Percentiles rank a stretch among this genome's conserved stretches.
phyloP scores from a whole-genome alignment of 2,329 filamentous ascomycete genomes.

The Geosmithia morbida region DNA sequence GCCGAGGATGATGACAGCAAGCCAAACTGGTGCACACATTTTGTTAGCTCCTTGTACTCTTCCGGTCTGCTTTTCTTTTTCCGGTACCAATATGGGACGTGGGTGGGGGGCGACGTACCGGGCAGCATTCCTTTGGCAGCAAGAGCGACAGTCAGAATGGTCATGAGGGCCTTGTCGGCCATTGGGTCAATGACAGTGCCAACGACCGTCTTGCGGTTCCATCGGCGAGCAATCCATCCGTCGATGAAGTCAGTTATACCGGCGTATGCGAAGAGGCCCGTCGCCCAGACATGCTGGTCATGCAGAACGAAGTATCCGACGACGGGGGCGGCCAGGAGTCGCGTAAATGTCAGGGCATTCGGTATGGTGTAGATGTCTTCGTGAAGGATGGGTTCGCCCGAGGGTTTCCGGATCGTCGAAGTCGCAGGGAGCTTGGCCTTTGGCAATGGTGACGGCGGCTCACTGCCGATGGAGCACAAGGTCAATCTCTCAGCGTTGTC shows the following conservation, averaged over 20 bases:
- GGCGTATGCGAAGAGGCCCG: slow-evolving; percentile 83
- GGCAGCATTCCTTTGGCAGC: slow-evolving; percentile 74
- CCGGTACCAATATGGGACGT: background rate
- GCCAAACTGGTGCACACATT: slow-evolving; percentile 44
- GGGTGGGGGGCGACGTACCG: slow-evolving; percentile 31
- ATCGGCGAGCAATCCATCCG: slow-evolving; percentile 81
- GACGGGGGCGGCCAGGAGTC: slow-evolving; percentile 67
- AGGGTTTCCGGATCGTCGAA: background rate
- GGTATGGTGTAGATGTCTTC: slow-evolving; percentile 98
- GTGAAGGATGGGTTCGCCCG: slow-evolving; percentile 22
- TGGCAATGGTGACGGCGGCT: background rate
- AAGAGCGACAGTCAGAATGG: slow-evolving; percentile 71
- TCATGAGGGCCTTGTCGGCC: slow-evolving; percentile 96
- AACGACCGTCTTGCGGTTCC: slow-evolving; percentile 82
- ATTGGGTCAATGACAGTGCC: slow-evolving; percentile 92
- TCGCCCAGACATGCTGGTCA: slow-evolving; percentile 62
- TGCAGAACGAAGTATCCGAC: slow-evolving; percentile 83
- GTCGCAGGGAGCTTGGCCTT: background rate
- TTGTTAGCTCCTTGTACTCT: background rate
- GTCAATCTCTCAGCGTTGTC: background rate
- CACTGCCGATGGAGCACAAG: background rate
- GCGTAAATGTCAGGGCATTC: slow-evolving; percentile 80
- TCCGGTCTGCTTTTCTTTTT: background rate
- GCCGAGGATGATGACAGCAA: slow-evolving; percentile 81
- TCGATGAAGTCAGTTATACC: slow-evolving; percentile 86